Evolutionary conservation across 345 rosid genomes (phyloP), one percentile per base, ranked within the genome.

Genomic region (Bruguiera parviflora): DNA sequence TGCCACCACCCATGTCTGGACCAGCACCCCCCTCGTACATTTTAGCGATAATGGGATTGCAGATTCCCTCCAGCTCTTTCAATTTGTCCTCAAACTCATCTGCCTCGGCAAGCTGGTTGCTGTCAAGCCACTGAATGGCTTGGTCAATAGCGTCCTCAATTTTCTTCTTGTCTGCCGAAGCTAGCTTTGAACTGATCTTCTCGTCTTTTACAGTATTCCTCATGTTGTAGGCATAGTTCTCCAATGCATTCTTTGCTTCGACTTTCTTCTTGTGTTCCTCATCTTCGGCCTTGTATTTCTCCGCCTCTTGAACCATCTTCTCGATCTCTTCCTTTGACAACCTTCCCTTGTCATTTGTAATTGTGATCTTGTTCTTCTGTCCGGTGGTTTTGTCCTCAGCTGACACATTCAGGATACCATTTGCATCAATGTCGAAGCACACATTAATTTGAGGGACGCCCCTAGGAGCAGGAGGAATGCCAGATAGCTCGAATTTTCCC

Each of bases 361-460:
- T 74, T 11, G 78, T 74, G 24, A 74, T 74, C 78, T 68, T 64
- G 69, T 74, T 74, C 73, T 74, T 74, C 69, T 68, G 73, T 3
- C 73, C 78, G 8, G 78, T 63, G 5, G 65, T 68, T 64, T 74
- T 68, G 64, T 74, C 73, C 65, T 74, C 78, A 1, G 78, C 78
- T 8, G 78, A 63, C 0, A 74, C 78, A 39, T 74, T 74, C 56
- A 74, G 29, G 53, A 74, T 74, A 46, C 78, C 78, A 25, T 74
- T 67, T 1, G 72, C 77, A 19, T 67, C 72, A 3, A 73, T 67
- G 25, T 73, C 77, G 7, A 73, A 73, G 51, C 77, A 73, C 2
- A 73, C 77, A 0, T 11, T 73, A 61, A 67, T 67, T 19, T 62
- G 72, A 39, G 77, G 72, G 24, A 73, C 77, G 19, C 72, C 68